These are phyloP conservation scores for Cordyceps javanica DNA, from an alignment of 2,329 filamentous ascomycete species.

Conservation along the genomic window DNA sequence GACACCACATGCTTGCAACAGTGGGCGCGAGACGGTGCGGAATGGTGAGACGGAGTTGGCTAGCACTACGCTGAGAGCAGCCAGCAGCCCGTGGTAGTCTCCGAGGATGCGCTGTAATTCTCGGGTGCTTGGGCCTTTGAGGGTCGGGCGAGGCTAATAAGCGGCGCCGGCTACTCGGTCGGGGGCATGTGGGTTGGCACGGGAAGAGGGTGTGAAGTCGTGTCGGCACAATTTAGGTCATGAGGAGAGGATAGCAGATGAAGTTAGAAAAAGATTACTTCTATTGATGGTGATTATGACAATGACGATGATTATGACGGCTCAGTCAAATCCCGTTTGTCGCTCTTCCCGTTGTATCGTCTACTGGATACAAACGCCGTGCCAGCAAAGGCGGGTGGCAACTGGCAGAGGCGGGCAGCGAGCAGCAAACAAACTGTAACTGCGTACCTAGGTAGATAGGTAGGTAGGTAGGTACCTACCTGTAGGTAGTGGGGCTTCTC, in stretches of 20 bases:
- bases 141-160: neutral
- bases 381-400: neutral
- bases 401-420: neutral
- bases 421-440: neutral
- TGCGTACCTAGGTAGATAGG: too few species aligned
- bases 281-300: neutral
- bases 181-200: conserved; percentile 5
- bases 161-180: conserved; percentile 10
- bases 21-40: neutral
- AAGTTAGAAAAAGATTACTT: neutral
- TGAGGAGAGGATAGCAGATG: neutral
- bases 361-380: neutral
- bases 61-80: neutral
- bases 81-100: neutral
- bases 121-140: neutral
- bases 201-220: neutral
- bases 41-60: neutral
- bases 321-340: neutral
- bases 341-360: too few species aligned
- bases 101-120: neutral
- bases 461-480: too few species aligned
- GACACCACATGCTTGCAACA: neutral
- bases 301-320: neutral
- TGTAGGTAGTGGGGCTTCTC: neutral
- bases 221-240: neutral